A percentile compares a stretch with the other conserved stretches of the same genome.
Conservation (phyloP, 345 rosid genomes). For the Barbarea vulgaris region DNA sequence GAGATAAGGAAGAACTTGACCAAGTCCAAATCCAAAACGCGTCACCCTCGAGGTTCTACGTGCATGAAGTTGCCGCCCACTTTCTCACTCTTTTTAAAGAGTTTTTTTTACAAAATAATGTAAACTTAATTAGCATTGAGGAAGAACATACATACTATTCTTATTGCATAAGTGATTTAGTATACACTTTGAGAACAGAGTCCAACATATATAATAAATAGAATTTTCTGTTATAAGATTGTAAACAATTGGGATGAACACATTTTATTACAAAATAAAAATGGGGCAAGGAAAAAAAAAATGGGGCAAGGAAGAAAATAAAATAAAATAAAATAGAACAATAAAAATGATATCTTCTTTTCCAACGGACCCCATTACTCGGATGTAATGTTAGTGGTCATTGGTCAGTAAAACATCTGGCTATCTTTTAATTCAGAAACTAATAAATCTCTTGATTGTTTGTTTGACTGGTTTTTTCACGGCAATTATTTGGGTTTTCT, state of each 20-base stretch:
- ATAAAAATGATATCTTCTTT: not conserved
- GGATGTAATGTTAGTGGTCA: constrained; percentile 32
- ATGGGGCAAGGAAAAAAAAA: not conserved
- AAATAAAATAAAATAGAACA: not conserved
- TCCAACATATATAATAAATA: not conserved
- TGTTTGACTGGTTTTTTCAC: not conserved
- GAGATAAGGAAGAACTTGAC: constrained; percentile 22
- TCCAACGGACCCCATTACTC: constrained; percentile 4
- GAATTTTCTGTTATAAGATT: not conserved
- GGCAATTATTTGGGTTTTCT: not conserved
- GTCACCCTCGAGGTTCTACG: constrained; percentile 37
- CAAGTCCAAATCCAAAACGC: constrained; percentile 33
- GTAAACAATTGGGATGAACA: not conserved
- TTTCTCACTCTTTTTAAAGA: not conserved
- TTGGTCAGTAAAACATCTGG: constrained; percentile 32
- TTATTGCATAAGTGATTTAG: not conserved
- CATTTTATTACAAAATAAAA: no score
- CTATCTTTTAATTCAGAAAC: not conserved
- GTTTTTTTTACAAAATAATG: not conserved
- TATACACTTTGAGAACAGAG: not conserved
- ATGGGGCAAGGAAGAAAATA: not conserved
- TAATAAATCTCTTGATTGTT: constrained; percentile 1
- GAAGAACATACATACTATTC: not conserved
- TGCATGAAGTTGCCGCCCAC: constrained; percentile 40
- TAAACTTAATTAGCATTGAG: not conserved